Conservation (phyloP, 306 rosid species). For the Lotus japonicus region DNA sequence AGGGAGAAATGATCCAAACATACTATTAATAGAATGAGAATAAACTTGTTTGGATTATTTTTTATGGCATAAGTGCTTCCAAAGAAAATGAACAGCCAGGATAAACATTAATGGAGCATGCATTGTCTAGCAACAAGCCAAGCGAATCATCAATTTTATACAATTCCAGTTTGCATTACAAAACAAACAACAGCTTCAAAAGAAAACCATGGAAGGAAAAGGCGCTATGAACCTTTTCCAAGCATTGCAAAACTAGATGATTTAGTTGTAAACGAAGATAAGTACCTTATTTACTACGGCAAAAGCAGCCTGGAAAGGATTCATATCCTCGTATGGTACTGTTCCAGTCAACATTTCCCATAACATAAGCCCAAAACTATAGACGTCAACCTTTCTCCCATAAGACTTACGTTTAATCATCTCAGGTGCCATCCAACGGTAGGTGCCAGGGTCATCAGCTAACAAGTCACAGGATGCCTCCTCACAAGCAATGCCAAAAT, state of each 20-base stretch:
- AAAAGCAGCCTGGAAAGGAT: constrained; percentile 93
- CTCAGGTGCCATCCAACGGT: constrained; percentile 99
- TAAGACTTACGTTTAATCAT: constrained; percentile 85
- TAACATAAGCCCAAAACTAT: constrained; percentile 84
- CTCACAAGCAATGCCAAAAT: constrained; percentile 92
- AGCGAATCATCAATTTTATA: background rate
- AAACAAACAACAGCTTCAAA: background rate
- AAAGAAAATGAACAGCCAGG: background rate
- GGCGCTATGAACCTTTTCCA: background rate
- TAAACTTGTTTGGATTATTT: background rate
- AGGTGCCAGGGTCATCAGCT: constrained; percentile 92
- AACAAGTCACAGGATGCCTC: constrained; percentile 65
- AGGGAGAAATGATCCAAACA: too few relatives aligned
- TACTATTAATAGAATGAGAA: background rate
- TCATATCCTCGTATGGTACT: constrained; percentile 87
- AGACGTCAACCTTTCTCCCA: constrained; percentile 83
- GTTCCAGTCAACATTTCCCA: constrained; percentile 93
- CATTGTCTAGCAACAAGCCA: background rate
- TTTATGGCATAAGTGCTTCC: background rate
- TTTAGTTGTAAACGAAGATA: background rate
- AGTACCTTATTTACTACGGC: constrained; percentile 89
- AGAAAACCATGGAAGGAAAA: background rate
- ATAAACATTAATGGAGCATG: background rate
- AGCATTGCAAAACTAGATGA: background rate
- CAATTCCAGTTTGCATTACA: background rate